Evolutionary conservation across 2,329 filamentous ascomycete genomes (phyloP).

Genomic region (Botrytis porri): DNA sequence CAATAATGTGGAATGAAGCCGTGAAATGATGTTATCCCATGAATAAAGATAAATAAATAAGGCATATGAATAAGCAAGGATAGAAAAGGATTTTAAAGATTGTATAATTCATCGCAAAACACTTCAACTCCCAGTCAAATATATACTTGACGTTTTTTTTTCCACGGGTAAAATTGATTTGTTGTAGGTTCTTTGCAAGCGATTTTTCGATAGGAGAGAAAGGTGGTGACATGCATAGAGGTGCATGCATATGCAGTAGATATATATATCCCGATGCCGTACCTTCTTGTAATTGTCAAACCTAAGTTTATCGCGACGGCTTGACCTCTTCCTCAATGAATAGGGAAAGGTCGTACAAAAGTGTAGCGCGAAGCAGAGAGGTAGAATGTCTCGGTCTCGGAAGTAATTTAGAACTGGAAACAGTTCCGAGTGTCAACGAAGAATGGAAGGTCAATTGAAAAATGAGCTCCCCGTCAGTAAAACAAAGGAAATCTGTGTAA

Average conservation of each 20-base stretch:
- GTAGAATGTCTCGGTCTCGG: not conserved
- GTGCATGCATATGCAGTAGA: not conserved
- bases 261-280: not conserved
- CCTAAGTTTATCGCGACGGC: not conserved
- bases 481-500: not conserved
- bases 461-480: not conserved
- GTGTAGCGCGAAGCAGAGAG: not conserved
- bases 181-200: not conserved
- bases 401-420: not conserved
- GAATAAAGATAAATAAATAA: not conserved
- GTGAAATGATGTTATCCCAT: not conserved
- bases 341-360: not conserved
- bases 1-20: not conserved
- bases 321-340: not conserved
- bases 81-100: not conserved
- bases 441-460: not conserved
- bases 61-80: not conserved
- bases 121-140: not conserved
- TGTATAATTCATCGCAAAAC: not conserved
- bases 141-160: not conserved
- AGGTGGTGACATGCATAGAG: not conserved
- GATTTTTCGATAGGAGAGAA: not conserved
- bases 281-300: not conserved
- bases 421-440: not conserved
- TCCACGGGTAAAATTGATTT: not conserved